A percentile compares a stretch with the other conserved stretches of the same genome.
phyloP scores from a whole-genome alignment of 2,329 filamentous ascomycete genomes.

The Colletotrichum sp. region DNA sequence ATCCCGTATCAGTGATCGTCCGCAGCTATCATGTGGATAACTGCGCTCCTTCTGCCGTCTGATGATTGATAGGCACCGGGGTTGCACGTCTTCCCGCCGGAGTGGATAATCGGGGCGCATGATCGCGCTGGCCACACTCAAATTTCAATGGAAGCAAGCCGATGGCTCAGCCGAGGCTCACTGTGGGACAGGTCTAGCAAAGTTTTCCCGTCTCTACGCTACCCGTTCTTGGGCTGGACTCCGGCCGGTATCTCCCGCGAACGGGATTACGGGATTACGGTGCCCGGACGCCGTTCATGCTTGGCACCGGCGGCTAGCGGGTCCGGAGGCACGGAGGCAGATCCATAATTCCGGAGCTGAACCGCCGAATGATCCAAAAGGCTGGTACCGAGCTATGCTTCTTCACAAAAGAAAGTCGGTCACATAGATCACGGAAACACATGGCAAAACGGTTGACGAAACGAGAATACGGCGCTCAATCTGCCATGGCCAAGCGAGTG shows the following conservation, averaged over 20 bases:
- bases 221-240: background rate
- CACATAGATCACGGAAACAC: background rate
- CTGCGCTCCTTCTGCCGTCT: background rate
- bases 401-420: background rate
- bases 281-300: background rate
- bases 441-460: background rate
- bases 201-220: background rate
- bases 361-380: background rate
- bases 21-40: background rate
- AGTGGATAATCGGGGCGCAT: conserved; percentile 18
- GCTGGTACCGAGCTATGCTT: background rate
- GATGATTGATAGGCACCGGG: conserved; percentile 4
- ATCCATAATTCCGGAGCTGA: background rate
- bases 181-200: background rate
- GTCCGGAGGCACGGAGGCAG: background rate
- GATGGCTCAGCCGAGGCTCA: background rate
- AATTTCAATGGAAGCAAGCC: background rate
- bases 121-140: conserved; percentile 5
- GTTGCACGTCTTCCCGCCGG: conserved; percentile 12
- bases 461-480: background rate
- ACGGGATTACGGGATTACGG: background rate
- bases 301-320: background rate
- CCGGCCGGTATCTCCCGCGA: background rate
- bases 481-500: background rate
- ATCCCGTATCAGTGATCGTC: background rate